Conservation (phyloP, 768 basidiomycete genomes). For the Mycena alexandri region DNA sequence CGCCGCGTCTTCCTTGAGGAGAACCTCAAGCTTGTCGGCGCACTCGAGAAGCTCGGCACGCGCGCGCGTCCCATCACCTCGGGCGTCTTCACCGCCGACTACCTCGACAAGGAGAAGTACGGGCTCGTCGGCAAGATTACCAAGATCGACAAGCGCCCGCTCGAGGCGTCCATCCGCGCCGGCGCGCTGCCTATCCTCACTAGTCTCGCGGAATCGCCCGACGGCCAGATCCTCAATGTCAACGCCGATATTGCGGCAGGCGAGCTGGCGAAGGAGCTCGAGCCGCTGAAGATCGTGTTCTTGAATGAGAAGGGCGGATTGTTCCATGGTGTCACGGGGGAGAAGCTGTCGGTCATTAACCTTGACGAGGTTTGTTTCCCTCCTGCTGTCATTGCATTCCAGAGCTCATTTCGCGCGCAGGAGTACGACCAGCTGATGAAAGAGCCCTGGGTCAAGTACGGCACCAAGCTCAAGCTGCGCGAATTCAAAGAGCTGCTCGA, state of each 20-base stretch:
- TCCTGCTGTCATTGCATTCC: neutral
- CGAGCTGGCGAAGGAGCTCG: conserved; percentile 96
- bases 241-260: conserved; percentile 99
- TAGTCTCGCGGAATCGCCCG: conserved; percentile 91
- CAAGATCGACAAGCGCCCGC: conserved; percentile 93
- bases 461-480: conserved; percentile 98
- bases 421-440: conserved; percentile 98
- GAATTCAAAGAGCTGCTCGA: conserved; percentile 99
- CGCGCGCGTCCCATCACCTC: conserved; percentile 98
- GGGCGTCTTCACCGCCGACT: conserved; percentile 97
- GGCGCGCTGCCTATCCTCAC: conserved; percentile 97
- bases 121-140: conserved; percentile 97
- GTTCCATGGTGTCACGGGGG: conserved; percentile 96
- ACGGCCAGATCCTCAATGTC: conserved; percentile 99
- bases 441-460: conserved; percentile 98
- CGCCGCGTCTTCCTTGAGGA: conserved; percentile 97
- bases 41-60: conserved; percentile 94
- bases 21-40: conserved; percentile 93
- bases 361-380: conserved; percentile 83
- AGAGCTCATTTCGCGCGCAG: conserved; percentile 51
- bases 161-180: conserved; percentile 96
- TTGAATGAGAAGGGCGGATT: conserved; percentile 98
- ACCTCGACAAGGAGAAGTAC: conserved; percentile 95
- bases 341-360: conserved; percentile 97
- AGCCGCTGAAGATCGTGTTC: conserved; percentile 99